A percentile compares a stretch with the other conserved stretches of the same genome.
Evolutionary conservation across 1,284 basidiomycete species (phyloP).

Genomic region (Irpex sp.): DNA sequence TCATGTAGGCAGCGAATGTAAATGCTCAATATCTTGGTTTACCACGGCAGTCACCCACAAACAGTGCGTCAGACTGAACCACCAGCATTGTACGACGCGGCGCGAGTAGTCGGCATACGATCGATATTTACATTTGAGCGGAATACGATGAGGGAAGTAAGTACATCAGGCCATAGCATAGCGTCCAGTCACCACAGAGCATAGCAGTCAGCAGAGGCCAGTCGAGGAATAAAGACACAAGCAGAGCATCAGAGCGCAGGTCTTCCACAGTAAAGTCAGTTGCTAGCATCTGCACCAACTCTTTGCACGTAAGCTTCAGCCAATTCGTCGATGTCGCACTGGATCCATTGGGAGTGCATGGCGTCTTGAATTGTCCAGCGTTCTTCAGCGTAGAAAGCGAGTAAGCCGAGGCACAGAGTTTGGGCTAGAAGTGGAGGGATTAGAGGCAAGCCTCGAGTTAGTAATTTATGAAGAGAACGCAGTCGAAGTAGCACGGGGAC

Average conservation of each 20-base stretch:
- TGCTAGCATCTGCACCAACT: slow-evolving; percentile 30
- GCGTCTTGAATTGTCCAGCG: slow-evolving; percentile 62
- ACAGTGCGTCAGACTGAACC: background rate
- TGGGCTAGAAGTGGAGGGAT: slow-evolving; percentile 38
- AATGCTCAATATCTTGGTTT: background rate
- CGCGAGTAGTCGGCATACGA: background rate
- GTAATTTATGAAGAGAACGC: too few relatives aligned
- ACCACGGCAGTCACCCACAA: background rate
- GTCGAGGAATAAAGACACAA: background rate
- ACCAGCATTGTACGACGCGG: background rate
- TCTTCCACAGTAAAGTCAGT: background rate
- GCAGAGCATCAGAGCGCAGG: background rate
- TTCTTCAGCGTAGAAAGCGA: slow-evolving; percentile 49
- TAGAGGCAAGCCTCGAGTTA: background rate
- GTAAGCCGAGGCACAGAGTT: slow-evolving; percentile 50
- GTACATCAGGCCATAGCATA: background rate
- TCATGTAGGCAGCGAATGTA: background rate
- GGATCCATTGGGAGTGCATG: slow-evolving; percentile 61
- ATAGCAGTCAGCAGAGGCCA: background rate
- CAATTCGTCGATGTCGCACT: slow-evolving; percentile 53
- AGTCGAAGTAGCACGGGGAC: too few relatives aligned
- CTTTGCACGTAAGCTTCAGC: slow-evolving; percentile 55
- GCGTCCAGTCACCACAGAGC: background rate
- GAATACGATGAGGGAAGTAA: background rate
- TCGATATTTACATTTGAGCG: background rate